Conservation (phyloP, 73 alveolate genomes). For the Paramecium biaurelia region DNA sequence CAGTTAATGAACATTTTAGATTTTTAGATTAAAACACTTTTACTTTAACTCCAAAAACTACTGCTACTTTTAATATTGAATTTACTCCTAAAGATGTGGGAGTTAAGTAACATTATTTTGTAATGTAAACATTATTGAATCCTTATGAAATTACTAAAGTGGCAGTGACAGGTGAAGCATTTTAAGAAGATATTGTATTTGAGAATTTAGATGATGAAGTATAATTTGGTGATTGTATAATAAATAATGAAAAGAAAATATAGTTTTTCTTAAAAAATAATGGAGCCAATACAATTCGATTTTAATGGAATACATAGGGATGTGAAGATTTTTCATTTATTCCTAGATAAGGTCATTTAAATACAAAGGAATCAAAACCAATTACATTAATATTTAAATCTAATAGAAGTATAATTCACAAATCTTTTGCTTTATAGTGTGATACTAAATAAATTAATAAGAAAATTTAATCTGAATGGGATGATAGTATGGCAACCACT, state of each 20-base stretch:
- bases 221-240: slow-evolving; percentile 94
- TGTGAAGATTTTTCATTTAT: slow-evolving; percentile 86
- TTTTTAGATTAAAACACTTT: slow-evolving; percentile 89
- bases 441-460: slow-evolving; percentile 89
- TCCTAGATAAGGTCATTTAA: slow-evolving; percentile 93
- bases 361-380: slow-evolving; percentile 85
- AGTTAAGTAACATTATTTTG: slow-evolving; percentile 81
- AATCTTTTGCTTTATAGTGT: slow-evolving; percentile 78
- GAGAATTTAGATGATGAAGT: slow-evolving; percentile 95
- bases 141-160: slow-evolving; percentile 96
- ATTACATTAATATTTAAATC: slow-evolving; percentile 86
- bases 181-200: slow-evolving; percentile 90
- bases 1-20: slow-evolving; percentile 87
- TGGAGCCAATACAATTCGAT: slow-evolving; percentile 84
- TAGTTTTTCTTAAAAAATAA: slow-evolving; percentile 83
- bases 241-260: slow-evolving; percentile 79
- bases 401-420: slow-evolving; percentile 83
- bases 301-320: slow-evolving; percentile 89
- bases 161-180: slow-evolving; percentile 95
- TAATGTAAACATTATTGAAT: slow-evolving; percentile 90
- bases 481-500: slow-evolving; percentile 87
- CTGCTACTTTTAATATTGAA: slow-evolving; percentile 89
- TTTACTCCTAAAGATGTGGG: slow-evolving; percentile 88
- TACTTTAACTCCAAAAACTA: slow-evolving; percentile 95
- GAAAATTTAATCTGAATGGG: slow-evolving; percentile 92